Evolutionary conservation across 2,329 filamentous ascomycete genomes (phyloP), one percentile per base, ranked within the genome.

Genomic region (Nakataea oryzae): DNA sequence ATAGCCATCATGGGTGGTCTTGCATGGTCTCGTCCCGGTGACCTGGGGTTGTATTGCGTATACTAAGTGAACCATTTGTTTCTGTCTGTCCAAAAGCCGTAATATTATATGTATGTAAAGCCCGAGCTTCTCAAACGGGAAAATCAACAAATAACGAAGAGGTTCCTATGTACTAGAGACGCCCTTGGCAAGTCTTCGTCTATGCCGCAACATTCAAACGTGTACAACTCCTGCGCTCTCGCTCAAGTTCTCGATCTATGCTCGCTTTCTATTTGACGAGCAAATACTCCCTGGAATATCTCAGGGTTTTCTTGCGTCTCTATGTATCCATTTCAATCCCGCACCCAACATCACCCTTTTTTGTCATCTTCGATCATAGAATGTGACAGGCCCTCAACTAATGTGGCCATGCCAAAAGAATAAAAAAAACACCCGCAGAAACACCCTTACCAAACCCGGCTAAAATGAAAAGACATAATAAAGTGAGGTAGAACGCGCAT

Each of bases 1-100:
- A 79, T 92, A 28, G 77, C 84, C 0, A 81, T 93, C 24, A 90
- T 93, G 86, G 91, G 91, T 0, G 86, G 87, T 63, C 74, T 93
- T 69, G 76, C 82, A 64, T 96, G 90, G 91, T 87, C 80, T 30
- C 50, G 27, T 30, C 72, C 77, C 7, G 86, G 83, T 1, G 87
- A 86, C 67, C 72, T 70, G 21, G 65, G 66, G 2, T 62, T 81
- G 62, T 59, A 70, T 11, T 83, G 81, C 63, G 41, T 70, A 8
- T 68, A 73, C 61, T 73, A 58, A 65, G 3, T 12, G 5, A 32
- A 50, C 41, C 21, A n/a, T 2, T 21, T 11, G n/a, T 17, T 26
- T 28, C 11, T 4, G 6, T 50, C 21, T 12, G 13, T 4, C 30
- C 11, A 9, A 6, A 50, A 50, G 24, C 24, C 1, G 6, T 50